Evolutionary conservation across 2,329 filamentous ascomycete genomes (phyloP).

Genomic region (Ceratocystis lukuohia): DNA sequence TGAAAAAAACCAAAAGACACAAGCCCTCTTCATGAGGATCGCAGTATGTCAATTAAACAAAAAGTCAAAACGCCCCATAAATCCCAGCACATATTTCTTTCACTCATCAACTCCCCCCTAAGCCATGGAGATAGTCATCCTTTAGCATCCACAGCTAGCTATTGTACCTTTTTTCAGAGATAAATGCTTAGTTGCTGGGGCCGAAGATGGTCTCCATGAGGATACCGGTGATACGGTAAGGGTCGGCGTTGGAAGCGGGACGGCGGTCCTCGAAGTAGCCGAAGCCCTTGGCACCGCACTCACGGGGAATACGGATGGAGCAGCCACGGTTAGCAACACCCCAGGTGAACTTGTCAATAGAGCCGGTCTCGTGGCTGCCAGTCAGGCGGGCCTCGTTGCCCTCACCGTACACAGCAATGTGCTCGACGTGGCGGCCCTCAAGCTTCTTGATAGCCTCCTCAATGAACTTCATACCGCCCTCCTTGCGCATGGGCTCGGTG

Average conservation of each 20-base stretch:
- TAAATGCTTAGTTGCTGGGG: constrained; percentile 21
- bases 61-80: constrained; percentile 18
- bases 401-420: constrained; percentile 89
- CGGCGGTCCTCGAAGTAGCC: constrained; percentile 87
- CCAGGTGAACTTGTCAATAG: constrained; percentile 84
- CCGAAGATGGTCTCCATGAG: constrained; percentile 55
- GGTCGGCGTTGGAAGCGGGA: constrained; percentile 74
- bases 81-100: constrained; percentile 15
- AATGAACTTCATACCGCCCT: constrained; percentile 92
- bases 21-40: constrained; percentile 5
- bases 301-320: constrained; percentile 82
- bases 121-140: not conserved
- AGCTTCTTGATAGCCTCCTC: constrained; percentile 77
- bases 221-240: constrained; percentile 69
- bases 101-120: constrained; percentile 14
- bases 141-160: not conserved
- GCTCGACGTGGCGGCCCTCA: constrained; percentile 62
- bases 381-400: constrained; percentile 92
- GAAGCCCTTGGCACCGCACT: constrained; percentile 73
- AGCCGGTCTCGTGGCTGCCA: constrained; percentile 84
- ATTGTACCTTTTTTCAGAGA: not conserved
- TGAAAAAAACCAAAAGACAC: constrained; percentile 2
- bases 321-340: constrained; percentile 93
- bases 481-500: constrained; percentile 71
- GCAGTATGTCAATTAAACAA: constrained; percentile 10